Evolutionary conservation across 345 rosid genomes (phyloP).

Genomic region (Rhodamnia argentea): DNA sequence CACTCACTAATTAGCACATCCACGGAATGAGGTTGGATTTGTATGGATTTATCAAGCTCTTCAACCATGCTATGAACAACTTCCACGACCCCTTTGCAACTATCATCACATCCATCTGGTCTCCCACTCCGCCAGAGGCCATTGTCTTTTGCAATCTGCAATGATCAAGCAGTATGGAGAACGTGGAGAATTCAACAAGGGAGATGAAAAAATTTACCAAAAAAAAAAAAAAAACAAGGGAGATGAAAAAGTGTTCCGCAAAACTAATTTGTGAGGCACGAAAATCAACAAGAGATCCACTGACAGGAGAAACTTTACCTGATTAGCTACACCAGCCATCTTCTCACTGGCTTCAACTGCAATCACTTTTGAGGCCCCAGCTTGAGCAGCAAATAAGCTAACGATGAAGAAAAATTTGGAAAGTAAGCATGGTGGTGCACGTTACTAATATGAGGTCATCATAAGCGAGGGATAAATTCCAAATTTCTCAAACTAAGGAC

Average conservation of each 20-base stretch:
- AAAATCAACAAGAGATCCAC: neutral
- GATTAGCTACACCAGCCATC: conserved; percentile 90
- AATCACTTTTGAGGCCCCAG: conserved; percentile 88
- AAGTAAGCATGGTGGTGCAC: neutral
- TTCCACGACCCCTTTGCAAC: conserved; percentile 43
- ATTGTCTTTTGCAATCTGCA: conserved; percentile 80
- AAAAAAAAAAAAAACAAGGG: no score
- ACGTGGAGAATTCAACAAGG: neutral
- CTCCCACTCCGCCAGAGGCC: conserved; percentile 28
- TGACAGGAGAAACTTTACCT: conserved; percentile 31
- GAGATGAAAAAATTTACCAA: neutral
- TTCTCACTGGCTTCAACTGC: conserved; percentile 92
- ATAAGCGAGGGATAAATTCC: neutral
- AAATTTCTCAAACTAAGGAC: neutral
- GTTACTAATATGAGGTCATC: neutral
- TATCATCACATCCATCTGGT: conserved; percentile 10
- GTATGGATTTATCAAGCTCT: conserved; percentile 68
- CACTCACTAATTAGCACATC: conserved; percentile 91
- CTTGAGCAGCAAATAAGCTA: conserved; percentile 91
- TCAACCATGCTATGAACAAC: conserved; percentile 77
- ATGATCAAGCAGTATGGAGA: neutral
- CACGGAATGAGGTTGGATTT: conserved; percentile 47
- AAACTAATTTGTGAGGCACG: neutral
- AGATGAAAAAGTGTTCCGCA: neutral
- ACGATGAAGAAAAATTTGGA: neutral